Evolutionary conservation across 208 protist species (phyloP).

Genomic region (Spongospora subterranea): DNA sequence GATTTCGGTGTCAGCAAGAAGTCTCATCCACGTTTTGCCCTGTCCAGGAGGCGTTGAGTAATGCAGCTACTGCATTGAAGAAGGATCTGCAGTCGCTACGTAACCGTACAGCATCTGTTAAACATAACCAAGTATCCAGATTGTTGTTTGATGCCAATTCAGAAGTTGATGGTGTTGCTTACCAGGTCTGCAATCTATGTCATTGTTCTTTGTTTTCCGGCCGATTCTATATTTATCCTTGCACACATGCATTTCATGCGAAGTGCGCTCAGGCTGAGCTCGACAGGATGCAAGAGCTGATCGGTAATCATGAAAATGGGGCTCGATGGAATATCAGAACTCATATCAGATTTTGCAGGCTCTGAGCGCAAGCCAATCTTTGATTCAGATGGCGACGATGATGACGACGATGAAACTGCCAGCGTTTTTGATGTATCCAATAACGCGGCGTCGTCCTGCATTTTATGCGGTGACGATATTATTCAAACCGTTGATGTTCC

Average conservation of each 20-base stretch:
- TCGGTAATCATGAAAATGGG: not conserved
- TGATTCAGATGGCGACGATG: slow-evolving; percentile 25
- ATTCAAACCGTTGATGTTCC: not conserved
- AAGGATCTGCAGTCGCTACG: slow-evolving; percentile 2
- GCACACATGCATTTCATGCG: not conserved
- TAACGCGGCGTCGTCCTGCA: not conserved
- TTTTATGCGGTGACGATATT: slow-evolving; percentile 18
- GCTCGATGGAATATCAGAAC: not conserved
- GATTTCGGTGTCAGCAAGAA: not conserved
- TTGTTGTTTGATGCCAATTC: not conserved
- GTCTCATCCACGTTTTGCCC: not conserved
- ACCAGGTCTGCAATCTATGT: not conserved
- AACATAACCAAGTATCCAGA: not conserved
- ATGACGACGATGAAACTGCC: not conserved
- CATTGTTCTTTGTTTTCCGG: not conserved
- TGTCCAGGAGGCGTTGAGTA: not conserved
- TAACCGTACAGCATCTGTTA: not conserved
- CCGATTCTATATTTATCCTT: not conserved
- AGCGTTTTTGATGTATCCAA: not conserved
- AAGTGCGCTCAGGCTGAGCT: not conserved
- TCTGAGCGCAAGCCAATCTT: not conserved
- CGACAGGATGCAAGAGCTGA: not conserved
- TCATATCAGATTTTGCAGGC: not conserved
- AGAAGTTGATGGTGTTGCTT: not conserved
- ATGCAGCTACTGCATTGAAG: not conserved